Conservation (phyloP, 768 basidiomycete species). For the Boletus insuetus region DNA sequence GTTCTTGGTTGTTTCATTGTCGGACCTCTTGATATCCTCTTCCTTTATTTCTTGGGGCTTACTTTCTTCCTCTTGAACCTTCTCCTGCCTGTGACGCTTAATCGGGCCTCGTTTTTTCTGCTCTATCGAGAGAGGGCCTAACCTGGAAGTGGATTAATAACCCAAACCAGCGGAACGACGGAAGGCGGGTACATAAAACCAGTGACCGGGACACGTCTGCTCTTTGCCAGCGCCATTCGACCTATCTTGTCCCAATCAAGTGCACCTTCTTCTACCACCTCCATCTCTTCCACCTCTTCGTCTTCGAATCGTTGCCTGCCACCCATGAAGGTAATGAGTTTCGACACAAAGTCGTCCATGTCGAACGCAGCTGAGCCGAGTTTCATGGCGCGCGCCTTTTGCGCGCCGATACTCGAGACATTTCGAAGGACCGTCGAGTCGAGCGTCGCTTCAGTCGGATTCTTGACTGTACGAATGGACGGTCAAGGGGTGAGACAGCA, state of each 20-base stretch:
- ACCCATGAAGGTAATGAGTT: constrained; percentile 74
- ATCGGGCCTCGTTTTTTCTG: constrained; percentile 66
- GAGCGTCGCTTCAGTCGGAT: constrained; percentile 84
- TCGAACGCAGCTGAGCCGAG: constrained; percentile 88
- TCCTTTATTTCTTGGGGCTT: constrained; percentile 80
- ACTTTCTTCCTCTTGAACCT: constrained; percentile 62
- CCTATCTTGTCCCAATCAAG: constrained; percentile 89
- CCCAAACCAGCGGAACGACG: not conserved
- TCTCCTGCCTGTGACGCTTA: constrained; percentile 69
- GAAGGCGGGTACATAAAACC: constrained; percentile 76
- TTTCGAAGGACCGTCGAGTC: constrained; percentile 81
- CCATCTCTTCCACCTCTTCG: constrained; percentile 51
- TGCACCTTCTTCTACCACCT: constrained; percentile 44
- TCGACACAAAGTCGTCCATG: constrained; percentile 83
- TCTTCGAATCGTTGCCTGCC: constrained; percentile 51
- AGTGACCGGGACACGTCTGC: constrained; percentile 72
- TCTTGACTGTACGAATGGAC: constrained; percentile 51
- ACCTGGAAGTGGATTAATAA: constrained; percentile 50
- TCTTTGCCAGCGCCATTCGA: constrained; percentile 77
- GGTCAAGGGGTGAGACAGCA: not conserved
- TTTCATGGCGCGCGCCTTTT: constrained; percentile 90
- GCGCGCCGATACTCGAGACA: constrained; percentile 75
- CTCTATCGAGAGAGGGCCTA: constrained; percentile 86
- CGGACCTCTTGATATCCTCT: constrained; percentile 77
- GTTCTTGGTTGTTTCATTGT: constrained; percentile 89